Base-by-base conservation (phyloP, 2,329 filamentous ascomycete species). In the Aspergillus japonicus region DNA sequence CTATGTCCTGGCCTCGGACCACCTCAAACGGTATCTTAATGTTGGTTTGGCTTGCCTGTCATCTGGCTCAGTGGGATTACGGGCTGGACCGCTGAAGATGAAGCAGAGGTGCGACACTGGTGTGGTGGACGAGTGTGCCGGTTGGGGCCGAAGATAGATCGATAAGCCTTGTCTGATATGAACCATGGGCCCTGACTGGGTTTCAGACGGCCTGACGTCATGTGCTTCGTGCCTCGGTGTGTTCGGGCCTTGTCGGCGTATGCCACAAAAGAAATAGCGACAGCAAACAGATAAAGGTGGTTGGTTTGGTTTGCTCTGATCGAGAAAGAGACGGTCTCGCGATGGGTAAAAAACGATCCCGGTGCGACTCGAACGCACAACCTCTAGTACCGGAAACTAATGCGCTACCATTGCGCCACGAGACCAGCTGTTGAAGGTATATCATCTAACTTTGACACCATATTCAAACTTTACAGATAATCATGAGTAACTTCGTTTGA, bases 331-430 rank as follows among this genome's bases (percentile, higher is more conserved):
- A 8, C 26, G 7, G 26, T 7, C 26, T 29, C 26, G 26, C 8
- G 26, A 8, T 29, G 7, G 26, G 26, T 7, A 64, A 48, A 51
- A 50, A 16, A 21, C 69, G 70, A 73, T 65, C 69, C 64, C 63
- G 70, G 64, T 66, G 70, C 68, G 71, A 73, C 70, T 73, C 70
- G 39, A 44, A 44, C 39, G 39, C 39, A 44, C 39, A 44, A 44
- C 39, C 39, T 44, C 39, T 44, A 44, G 71, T 73, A 74, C 71
- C 71, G 71, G 73, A 74, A 73, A 73, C 71, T 69, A 72, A 69
- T 67, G 71, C 71, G 69, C 73, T 74, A 69, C 71, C 71, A 73
- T 73, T 73, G 73, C 69, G 71, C 71, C 70, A 73, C 69, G 64
- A 66, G 70, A 63, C 68, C 68, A 44, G 19, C 50, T 21, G 16